Evolutionary conservation across 257 asterid genomes (phyloP).

Genomic region (Fraxinus excelsior): DNA sequence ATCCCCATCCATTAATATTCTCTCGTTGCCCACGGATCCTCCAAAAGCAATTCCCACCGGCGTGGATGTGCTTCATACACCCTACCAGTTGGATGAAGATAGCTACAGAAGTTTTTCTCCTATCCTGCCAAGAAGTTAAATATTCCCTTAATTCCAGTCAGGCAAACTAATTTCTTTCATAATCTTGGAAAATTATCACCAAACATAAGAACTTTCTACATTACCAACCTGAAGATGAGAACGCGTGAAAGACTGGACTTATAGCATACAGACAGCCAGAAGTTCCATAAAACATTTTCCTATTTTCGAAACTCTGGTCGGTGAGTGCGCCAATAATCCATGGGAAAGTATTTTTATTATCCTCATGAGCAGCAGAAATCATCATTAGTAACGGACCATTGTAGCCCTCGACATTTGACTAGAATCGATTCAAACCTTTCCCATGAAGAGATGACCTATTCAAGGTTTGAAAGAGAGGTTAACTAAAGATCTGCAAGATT

Average conservation of each 20-base stretch:
- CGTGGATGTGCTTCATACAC: slow-evolving; percentile 76
- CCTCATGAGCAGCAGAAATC: slow-evolving; percentile 59
- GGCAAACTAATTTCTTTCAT: slow-evolving; percentile 5
- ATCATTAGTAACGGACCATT: slow-evolving; percentile 57
- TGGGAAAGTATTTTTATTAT: slow-evolving; percentile 35
- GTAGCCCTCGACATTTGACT: slow-evolving; percentile 92
- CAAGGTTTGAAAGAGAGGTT: slow-evolving; percentile 19
- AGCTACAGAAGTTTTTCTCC: slow-evolving; percentile 86
- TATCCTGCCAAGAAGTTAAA: slow-evolving; percentile 58
- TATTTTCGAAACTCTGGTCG: slow-evolving; percentile 76
- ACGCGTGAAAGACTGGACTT: slow-evolving; percentile 70
- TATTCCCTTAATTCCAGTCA: too few species aligned
- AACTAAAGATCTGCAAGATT: slow-evolving; percentile 11
- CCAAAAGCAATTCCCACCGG: slow-evolving; percentile 92
- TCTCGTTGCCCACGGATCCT: slow-evolving; percentile 77
- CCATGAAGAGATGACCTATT: slow-evolving; percentile 88
- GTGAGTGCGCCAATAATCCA: slow-evolving; percentile 78
- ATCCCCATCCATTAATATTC: slow-evolving; percentile 80
- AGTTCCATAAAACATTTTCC: slow-evolving; percentile 72
- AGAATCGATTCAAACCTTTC: slow-evolving; percentile 82
- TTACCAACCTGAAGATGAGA: slow-evolving; percentile 59
- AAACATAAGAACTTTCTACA: slow-evolving; percentile 6
- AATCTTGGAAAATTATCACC: slow-evolving; percentile 14
- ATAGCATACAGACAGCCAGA: slow-evolving; percentile 80
- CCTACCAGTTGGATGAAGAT: slow-evolving; percentile 69